Evolutionary conservation across 495 filamentous ascomycete species (phyloP).

Genomic region (Aspergillus baeticus): DNA sequence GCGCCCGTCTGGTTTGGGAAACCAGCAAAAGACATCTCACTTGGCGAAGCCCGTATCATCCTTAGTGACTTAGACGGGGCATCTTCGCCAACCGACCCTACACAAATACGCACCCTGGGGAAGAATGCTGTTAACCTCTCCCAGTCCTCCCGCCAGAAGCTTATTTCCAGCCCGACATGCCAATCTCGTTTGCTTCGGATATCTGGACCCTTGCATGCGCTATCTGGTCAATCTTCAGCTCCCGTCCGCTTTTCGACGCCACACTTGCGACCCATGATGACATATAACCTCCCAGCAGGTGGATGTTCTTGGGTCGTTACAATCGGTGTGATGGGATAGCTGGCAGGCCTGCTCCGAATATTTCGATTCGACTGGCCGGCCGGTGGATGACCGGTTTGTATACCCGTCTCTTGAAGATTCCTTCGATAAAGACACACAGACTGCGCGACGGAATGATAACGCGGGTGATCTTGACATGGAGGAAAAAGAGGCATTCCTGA

Average conservation of each 20-base stretch:
- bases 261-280: constrained; percentile 24
- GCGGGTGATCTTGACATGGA: constrained; percentile 13
- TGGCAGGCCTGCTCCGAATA: constrained; percentile 25
- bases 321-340: constrained; percentile 24
- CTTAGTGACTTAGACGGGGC: constrained; percentile 37
- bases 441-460: constrained; percentile 17
- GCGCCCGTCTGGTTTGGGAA: constrained; percentile 29
- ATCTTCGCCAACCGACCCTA: constrained; percentile 17
- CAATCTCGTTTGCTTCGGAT: constrained; percentile 26
- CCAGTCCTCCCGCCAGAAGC: constrained; percentile 32
- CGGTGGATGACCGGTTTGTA: constrained; percentile 14
- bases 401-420: constrained; percentile 23
- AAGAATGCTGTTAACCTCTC: constrained; percentile 11
- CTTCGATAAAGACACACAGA: constrained; percentile 28
- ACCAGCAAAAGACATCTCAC: constrained; percentile 21
- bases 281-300: constrained; percentile 27
- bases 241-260: constrained; percentile 13
- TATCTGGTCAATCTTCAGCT: constrained; percentile 29
- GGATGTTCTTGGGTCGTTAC: constrained; percentile 29
- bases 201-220: constrained; percentile 37
- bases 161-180: constrained; percentile 26
- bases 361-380: constrained; percentile 23
- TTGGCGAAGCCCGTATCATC: constrained; percentile 19
- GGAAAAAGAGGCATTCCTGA: constrained; percentile 24
- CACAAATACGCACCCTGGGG: constrained; percentile 14